These are phyloP conservation scores for Trichoderma semiorbis DNA, from an alignment of 2,329 filamentous ascomycete species.

Conservation along the genomic window DNA sequence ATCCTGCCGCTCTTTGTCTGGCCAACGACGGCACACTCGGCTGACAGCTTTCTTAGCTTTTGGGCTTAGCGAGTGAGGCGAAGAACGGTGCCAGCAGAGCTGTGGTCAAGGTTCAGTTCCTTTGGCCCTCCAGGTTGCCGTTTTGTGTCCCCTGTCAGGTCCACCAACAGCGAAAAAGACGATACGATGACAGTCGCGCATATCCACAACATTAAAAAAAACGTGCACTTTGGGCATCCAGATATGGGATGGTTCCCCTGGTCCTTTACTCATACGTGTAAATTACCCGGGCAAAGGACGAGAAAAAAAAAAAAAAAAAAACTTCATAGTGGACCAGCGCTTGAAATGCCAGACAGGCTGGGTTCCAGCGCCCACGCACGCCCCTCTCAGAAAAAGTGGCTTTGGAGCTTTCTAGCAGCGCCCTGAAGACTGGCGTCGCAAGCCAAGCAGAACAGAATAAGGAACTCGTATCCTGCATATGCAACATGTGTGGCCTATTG, in stretches of 20 bases:
- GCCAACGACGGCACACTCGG: neutral
- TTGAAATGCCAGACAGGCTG: conserved; percentile 12
- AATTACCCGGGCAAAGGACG: neutral
- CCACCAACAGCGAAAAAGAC: neutral
- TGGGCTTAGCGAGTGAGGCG: conserved; percentile 9
- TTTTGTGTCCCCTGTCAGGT: neutral
- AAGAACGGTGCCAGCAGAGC: conserved; percentile 6
- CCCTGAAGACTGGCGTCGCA: neutral
- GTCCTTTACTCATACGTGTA: neutral
- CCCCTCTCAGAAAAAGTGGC: conserved; percentile 8
- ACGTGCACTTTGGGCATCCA: neutral
- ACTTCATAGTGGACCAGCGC: neutral
- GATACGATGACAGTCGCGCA: neutral
- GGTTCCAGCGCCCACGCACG: conserved; percentile 6
- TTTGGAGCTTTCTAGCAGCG: conserved; percentile 10
- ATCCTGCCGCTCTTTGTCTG: conserved; percentile 2
- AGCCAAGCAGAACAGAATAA: neutral
- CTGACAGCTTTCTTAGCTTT: neutral
- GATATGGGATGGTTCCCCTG: conserved; percentile 6
- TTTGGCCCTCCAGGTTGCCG: neutral
- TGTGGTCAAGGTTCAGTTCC: neutral
- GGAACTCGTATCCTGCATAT: neutral
- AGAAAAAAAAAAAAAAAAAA: neutral
- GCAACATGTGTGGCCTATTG: neutral
- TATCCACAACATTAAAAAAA: neutral